Base-by-base conservation (phyloP, 2,329 filamentous ascomycete genomes). In the Ceratocystis alfenasii region DNA sequence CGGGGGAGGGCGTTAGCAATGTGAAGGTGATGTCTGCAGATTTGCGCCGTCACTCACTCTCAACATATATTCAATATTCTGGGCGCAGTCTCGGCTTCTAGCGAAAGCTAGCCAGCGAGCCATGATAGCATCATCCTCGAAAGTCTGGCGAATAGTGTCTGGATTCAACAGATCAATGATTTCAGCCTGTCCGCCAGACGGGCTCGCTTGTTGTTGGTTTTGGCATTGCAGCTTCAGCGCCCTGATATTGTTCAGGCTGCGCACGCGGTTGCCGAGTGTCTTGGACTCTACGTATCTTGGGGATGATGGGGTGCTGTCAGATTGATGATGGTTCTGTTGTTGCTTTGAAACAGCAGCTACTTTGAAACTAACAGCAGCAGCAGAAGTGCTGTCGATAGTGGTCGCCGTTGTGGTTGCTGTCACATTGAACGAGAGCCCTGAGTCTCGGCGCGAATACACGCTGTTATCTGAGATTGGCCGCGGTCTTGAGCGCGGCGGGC, bases 1-100 rank as follows among this genome's bases (percentile, higher is more conserved):
- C 2, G 10, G 28, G 2, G 7, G 8, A 30, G 7, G 33, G 3
- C 48, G 36, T 57, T 15, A 55, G 22, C 33, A 62, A 30, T 12
- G 12, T 5, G 25, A 30, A 5, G 3, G 20, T 22, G 28, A 6
- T 22, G 50, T 25, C 20, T 22, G 6, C 12, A 62, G 22, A 30
- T 30, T 8, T 22, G 20, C n/a, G n/a, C 17, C 68, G 55, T 5
- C 28, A 71, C 75, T 67, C 65, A 80, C 78, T 73, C 79, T 80
- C 65, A 79, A 74, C 25, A 82, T 72, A 65, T 81, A 82, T 65
- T 79, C 80, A 66, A 84, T 73, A 67, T 81, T 79, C 64, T 81
- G 77, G 1, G 76, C 78, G 65, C 76, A 77, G 44, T 78, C 75
- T 41, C 75, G 73, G 36, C 72, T 75, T 61, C 78, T 76, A n/a